phyloP scores from a whole-genome alignment of 139 green algal genomes.

The Klebsormidium nitens region DNA sequence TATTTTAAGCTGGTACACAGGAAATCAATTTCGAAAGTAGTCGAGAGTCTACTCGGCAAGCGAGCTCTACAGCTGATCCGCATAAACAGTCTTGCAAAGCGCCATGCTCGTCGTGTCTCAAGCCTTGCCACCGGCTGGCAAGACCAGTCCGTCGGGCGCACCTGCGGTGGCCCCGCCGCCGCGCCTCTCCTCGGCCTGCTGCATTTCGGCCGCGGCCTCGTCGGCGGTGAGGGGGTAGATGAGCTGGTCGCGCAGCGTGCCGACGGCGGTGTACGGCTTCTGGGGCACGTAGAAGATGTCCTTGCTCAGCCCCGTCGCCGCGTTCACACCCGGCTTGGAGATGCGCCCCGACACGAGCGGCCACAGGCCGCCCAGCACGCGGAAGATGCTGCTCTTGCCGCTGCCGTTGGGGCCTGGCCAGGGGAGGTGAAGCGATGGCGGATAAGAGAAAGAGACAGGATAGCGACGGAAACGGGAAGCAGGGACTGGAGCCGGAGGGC shows the following conservation, averaged over 20 bases:
- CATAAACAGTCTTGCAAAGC: too few relatives aligned
- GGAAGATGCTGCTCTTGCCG: conserved; percentile 49
- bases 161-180: not conserved
- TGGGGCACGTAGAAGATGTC: conserved; percentile 82
- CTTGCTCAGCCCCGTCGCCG: not conserved
- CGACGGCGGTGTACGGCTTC: conserved; percentile 89
- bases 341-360: conserved; percentile 47
- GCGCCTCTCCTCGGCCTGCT: not conserved
- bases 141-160: too few relatives aligned
- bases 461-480: not conserved
- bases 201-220: conserved; percentile 13
- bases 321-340: conserved; percentile 50
- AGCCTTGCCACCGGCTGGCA: too few relatives aligned
- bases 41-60: too few relatives aligned
- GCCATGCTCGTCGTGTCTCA: too few relatives aligned
- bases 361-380: conserved; percentile 50
- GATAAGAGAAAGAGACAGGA: conserved; percentile 6
- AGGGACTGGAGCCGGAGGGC: not conserved
- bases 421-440: not conserved
- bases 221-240: conserved; percentile 61
- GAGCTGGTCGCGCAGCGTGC: conserved; percentile 75
- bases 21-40: too few relatives aligned
- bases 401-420: conserved; percentile 32
- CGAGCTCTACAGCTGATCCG: too few relatives aligned
- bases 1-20: too few relatives aligned